Conservation (phyloP, 129 eudicot species). For the Helichrysum umbraculigerum region DNA sequence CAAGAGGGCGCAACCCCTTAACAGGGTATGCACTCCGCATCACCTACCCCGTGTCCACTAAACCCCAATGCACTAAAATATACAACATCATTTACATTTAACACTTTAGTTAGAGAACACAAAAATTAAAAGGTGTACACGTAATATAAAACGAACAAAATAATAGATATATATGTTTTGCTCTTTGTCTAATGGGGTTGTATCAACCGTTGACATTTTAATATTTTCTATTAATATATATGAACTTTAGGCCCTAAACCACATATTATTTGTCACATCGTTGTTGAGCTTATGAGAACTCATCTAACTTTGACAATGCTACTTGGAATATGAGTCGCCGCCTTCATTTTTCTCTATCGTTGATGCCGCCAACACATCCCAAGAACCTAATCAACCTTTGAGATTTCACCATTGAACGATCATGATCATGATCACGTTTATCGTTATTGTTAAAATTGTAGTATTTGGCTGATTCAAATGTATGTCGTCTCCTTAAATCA, state of each 20-base stretch:
- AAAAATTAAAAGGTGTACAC: no score
- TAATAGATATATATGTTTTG: no score
- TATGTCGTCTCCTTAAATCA: conserved; percentile 51
- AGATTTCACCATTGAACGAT: conserved; percentile 21
- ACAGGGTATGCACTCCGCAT: no score
- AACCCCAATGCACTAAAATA: no score
- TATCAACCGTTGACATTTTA: conserved; percentile 1
- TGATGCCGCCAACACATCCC: conserved; percentile 37
- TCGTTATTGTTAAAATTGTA: neutral
- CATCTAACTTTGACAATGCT: conserved; percentile 4
- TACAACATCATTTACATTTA: no score
- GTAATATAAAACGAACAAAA: no score
- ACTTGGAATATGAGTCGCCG: neutral
- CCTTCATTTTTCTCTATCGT: neutral
- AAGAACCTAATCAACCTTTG: conserved; percentile 40
- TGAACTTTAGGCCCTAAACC: neutral
- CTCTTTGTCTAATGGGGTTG: neutral
- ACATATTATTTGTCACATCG: neutral
- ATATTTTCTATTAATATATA: neutral
- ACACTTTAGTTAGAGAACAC: no score
- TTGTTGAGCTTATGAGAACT: conserved; percentile 5
- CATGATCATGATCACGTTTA: neutral
- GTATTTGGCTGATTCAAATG: neutral
- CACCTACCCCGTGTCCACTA: no score
- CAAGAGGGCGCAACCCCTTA: no score